Base-by-base conservation (phyloP, 1,284 basidiomycete genomes). In the Sporisorium graminicola region DNA sequence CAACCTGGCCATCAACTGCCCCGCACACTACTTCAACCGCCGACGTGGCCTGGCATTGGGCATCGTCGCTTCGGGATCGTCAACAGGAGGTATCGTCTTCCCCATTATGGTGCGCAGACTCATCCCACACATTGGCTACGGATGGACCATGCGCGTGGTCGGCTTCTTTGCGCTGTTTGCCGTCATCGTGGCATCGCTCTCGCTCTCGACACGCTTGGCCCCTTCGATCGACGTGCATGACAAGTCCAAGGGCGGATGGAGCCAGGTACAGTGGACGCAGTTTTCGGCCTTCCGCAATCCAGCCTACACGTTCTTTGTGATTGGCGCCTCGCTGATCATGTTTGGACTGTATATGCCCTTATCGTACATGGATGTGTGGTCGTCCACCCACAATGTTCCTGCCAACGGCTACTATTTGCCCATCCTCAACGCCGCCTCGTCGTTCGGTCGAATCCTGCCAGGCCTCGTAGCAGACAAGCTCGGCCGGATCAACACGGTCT, bases 401-500 rank as follows among this genome's bases (percentile, higher is more conserved):
- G 68, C 62, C 37, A 64, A 58, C 27, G 64, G 68, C 31, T 82
- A 82, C 62, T 70, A 76, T 44, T 55, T 82, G 2, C 58, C 79
- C 40, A 76, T 83, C 47, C 55, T 80, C 44, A 83, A 83, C 50
- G 78, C 78, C 29, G 63, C 73, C 22, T 74, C 67, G 2, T 69
- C 74, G 5, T 65, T 86, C 20, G 85, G 86, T n/a, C 86, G 86
- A 43, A 80, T 86, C 24, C 31, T 80, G 5, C 78, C 86, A 13
- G 86, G 85, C 44, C 57, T 85, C 7, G 43, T 86, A 1, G 86
- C 86, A 0, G 86, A 86, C 55, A 68, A 74, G 10, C 69, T 77
- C 7, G 86, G 86, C 1, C 74, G 76, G n/a, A 75, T 86, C 65
- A 86, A 87, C 77, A 80, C 82, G 33, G 75, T 86, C 26, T 62